Percentiles rank a stretch among this genome's conserved stretches.
phyloP scores from a whole-genome alignment of 2,329 filamentous ascomycete species.

The Neofusicoccum umdonicola region DNA sequence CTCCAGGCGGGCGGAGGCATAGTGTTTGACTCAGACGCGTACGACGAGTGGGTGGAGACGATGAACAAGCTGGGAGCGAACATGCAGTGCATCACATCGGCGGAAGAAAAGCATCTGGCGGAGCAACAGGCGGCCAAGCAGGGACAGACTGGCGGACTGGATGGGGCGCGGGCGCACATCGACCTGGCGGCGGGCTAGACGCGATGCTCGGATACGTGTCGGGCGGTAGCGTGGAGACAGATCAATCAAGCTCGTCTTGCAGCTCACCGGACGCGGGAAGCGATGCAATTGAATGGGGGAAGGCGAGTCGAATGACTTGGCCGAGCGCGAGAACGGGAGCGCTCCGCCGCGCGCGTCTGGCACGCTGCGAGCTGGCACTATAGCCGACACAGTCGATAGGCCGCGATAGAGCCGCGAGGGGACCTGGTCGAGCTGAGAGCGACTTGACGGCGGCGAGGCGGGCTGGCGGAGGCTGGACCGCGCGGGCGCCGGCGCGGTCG shows the following conservation, averaged over 20 bases:
- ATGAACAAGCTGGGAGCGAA: constrained; percentile 90
- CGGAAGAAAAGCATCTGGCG: constrained; percentile 67
- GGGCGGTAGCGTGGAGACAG: constrained; percentile 1
- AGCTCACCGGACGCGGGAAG: constrained; percentile 8
- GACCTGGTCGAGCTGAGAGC: constrained; percentile 13
- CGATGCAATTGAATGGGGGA: constrained; percentile 9
- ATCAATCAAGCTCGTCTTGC: constrained; percentile 2
- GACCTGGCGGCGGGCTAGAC: constrained; percentile 30
- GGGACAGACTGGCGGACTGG: constrained; percentile 16
- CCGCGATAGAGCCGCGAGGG: constrained; percentile 7
- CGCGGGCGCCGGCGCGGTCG: neutral
- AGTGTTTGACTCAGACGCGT: constrained; percentile 86
- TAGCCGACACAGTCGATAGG: neutral
- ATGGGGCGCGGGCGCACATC: constrained; percentile 24
- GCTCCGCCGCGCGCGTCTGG: neutral
- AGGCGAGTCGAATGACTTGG: neutral
- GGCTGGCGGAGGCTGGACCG: neutral
- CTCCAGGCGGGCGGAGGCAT: constrained; percentile 87
- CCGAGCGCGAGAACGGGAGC: neutral
- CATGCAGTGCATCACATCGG: constrained; percentile 80
- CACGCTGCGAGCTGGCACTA: neutral
- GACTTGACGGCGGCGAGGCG: neutral
- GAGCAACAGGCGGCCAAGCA: constrained; percentile 39
- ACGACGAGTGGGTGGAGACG: constrained; percentile 93
- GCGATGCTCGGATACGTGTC: neutral